Percentiles rank a stretch among this genome's conserved stretches.
phyloP scores from a whole-genome alignment of 1,139 yeast species.

The Yamadazyma aaseri region DNA sequence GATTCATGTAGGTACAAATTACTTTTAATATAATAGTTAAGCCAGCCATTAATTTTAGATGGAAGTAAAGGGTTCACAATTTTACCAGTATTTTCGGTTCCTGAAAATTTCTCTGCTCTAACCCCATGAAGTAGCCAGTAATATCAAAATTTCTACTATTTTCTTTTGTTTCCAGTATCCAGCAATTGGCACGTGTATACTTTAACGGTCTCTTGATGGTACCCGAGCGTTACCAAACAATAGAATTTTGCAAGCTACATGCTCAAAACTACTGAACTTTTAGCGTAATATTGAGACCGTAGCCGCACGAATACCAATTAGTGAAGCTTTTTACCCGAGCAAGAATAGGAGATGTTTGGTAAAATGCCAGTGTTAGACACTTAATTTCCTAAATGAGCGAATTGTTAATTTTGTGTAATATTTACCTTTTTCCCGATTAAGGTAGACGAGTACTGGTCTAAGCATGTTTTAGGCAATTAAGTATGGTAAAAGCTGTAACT shows the following conservation, averaged over 20 bases:
- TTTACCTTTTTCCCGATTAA: conserved; percentile 2
- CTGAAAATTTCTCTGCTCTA: too few relatives aligned
- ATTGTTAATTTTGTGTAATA: conserved; percentile 1
- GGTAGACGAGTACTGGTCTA: conserved; percentile 3
- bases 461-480: not conserved
- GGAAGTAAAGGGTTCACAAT: too few relatives aligned
- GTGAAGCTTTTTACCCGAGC: not conserved
- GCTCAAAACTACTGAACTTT: not conserved
- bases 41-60: not conserved
- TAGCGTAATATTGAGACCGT: not conserved
- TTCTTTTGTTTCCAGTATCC: not conserved
- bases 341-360: not conserved
- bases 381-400: not conserved
- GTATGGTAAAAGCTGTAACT: not conserved
- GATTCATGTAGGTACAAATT: too few relatives aligned
- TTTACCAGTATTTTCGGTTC: too few relatives aligned
- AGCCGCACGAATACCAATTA: too few relatives aligned
- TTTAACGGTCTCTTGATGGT: not conserved
- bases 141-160: too few relatives aligned
- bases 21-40: not conserved
- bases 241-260: not conserved
- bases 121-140: not conserved
- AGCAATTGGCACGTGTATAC: not conserved
- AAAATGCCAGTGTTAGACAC: not conserved
- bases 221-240: not conserved